These are phyloP conservation scores for Pythium dissimile DNA, from an alignment of 352 stramenopile genomes.

Conservation along the genomic window DNA sequence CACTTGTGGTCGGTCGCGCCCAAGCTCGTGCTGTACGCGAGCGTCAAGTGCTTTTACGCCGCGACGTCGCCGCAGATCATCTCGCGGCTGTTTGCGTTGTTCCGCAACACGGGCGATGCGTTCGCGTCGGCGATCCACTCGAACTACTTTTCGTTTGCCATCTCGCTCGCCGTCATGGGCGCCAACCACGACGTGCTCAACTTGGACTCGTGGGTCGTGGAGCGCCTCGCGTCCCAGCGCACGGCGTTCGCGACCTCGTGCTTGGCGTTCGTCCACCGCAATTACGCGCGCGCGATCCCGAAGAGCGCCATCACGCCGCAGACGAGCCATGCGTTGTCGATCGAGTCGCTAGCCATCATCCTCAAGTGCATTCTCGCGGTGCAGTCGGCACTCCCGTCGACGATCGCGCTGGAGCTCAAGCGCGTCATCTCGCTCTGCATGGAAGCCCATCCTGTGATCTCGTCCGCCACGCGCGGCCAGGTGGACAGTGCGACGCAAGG, in stretches of 20 bases:
- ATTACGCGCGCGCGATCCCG: conserved; percentile 76
- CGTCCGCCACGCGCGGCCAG: conserved; percentile 46
- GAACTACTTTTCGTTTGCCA: conserved; percentile 88
- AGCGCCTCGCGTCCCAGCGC: conserved; percentile 71
- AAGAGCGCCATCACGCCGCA: conserved; percentile 80
- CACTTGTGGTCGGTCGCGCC: conserved; percentile 82
- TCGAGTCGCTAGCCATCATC: conserved; percentile 81
- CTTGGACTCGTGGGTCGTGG: conserved; percentile 79
- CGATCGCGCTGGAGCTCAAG: conserved; percentile 77
- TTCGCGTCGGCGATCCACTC: conserved; percentile 82
- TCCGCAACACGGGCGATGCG: conserved; percentile 79
- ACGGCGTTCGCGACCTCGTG: conserved; percentile 84
- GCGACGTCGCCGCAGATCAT: conserved; percentile 78
- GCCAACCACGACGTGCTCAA: conserved; percentile 85
- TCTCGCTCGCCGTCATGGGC: conserved; percentile 77
- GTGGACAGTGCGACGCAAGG: conserved; percentile 32
- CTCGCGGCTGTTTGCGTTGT: conserved; percentile 76
- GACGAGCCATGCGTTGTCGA: conserved; percentile 74
- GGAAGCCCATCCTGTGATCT: conserved; percentile 81
- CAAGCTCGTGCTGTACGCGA: conserved; percentile 86
- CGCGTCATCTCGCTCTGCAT: conserved; percentile 79
- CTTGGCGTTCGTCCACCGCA: conserved; percentile 81
- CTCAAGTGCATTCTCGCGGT: conserved; percentile 82
- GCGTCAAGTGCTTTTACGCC: conserved; percentile 85
- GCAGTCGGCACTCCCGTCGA: conserved; percentile 60